Percentiles rank a stretch among this genome's conserved stretches.
Conservation (phyloP, 2,329 filamentous ascomycete species). For the Xylariaceae sp. region DNA sequence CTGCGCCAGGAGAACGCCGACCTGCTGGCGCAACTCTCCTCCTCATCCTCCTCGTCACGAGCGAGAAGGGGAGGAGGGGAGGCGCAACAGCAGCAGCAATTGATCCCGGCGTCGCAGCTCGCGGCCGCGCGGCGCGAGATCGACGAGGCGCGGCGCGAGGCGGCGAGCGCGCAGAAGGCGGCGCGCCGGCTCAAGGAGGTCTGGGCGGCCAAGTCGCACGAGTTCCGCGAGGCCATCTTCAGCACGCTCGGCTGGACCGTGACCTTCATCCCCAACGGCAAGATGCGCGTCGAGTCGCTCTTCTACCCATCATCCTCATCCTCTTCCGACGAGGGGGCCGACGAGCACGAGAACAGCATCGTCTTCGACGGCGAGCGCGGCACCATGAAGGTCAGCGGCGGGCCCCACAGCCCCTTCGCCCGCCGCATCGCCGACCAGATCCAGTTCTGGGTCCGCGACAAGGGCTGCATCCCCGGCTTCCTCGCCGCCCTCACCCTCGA, state of each 20-base stretch:
- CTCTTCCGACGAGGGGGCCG: slow-evolving; percentile 44
- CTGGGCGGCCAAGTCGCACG: slow-evolving; percentile 81
- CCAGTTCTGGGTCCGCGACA: slow-evolving; percentile 91
- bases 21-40: slow-evolving; percentile 65
- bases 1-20: slow-evolving; percentile 79
- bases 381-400: slow-evolving; percentile 96
- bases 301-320: slow-evolving; percentile 55
- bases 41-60: too few species aligned
- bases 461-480: slow-evolving; percentile 90
- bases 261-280: slow-evolving; percentile 94
- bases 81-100: slow-evolving; percentile 31
- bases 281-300: slow-evolving; percentile 82
- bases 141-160: slow-evolving; percentile 60
- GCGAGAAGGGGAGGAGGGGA: too few species aligned
- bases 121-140: slow-evolving; percentile 70
- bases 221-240: slow-evolving; percentile 93
- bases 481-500: slow-evolving; percentile 84
- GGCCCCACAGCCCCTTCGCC: slow-evolving; percentile 79
- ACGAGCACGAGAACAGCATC: slow-evolving; percentile 65
- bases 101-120: slow-evolving; percentile 71
- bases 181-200: slow-evolving; percentile 84
- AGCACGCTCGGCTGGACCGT: slow-evolving; percentile 90
- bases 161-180: slow-evolving; percentile 70
- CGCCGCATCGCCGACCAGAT: slow-evolving; percentile 77
- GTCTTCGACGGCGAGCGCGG: slow-evolving; percentile 90